phyloP scores from a whole-genome alignment of 495 filamentous ascomycete species.

The Daldinia vernicosa region DNA sequence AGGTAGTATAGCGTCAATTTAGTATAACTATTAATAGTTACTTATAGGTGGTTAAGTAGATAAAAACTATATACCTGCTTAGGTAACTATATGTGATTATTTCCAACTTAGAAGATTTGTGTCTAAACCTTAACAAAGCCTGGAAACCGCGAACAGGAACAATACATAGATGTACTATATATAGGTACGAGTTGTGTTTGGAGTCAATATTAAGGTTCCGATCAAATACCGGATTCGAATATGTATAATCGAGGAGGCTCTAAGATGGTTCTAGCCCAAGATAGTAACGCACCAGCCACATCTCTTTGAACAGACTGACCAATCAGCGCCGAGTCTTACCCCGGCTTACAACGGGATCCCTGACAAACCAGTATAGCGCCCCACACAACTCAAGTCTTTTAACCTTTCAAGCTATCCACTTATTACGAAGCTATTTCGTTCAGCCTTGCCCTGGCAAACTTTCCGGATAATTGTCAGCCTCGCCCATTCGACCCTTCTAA shows the following conservation, averaged over 20 bases:
- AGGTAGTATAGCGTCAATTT: neutral
- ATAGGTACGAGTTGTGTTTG: neutral
- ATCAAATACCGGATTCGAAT: neutral
- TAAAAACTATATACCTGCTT: too few relatives aligned
- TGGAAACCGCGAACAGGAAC: neutral
- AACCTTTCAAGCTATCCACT: constrained; percentile 24
- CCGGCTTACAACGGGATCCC: neutral
- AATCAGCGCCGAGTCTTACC: neutral
- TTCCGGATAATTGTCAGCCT: constrained; percentile 44
- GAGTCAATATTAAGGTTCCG: neutral
- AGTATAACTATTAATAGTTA: neutral
- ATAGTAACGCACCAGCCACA: neutral
- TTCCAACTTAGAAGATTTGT: neutral
- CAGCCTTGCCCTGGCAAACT: constrained; percentile 40
- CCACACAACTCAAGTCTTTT: constrained; percentile 7
- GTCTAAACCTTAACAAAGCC: neutral
- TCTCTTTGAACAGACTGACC: neutral
- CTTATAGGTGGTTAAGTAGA: too few relatives aligned
- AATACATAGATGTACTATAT: neutral
- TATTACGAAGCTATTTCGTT: constrained; percentile 35
- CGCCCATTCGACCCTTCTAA: constrained; percentile 22
- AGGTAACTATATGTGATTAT: neutral
- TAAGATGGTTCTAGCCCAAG: neutral
- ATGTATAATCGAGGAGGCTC: neutral
- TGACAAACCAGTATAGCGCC: constrained; percentile 10